phyloP scores from a whole-genome alignment of 345 rosid species.

The Moricandia arvensis region DNA sequence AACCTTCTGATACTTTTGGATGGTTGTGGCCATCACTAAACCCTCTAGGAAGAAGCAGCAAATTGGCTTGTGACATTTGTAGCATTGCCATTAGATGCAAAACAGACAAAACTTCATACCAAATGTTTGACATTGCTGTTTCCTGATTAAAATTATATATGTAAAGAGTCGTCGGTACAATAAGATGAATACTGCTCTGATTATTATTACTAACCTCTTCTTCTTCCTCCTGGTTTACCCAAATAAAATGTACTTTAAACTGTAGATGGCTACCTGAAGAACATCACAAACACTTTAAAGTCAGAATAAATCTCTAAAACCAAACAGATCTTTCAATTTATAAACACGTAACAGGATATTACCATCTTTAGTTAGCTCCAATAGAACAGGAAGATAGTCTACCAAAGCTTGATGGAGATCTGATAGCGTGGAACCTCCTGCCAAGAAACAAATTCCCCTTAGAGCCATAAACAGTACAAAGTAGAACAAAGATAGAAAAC shows the following conservation, averaged over 20 bases:
- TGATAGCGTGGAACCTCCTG: slow-evolving; percentile 88
- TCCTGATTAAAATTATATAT: slow-evolving; percentile 58
- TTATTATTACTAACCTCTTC: slow-evolving; percentile 58
- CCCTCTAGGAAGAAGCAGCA: slow-evolving; percentile 88
- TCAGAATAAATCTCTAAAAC: slow-evolving; percentile 23
- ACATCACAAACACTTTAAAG: slow-evolving; percentile 12
- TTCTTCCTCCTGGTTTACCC: slow-evolving; percentile 97
- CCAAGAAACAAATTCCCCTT: slow-evolving; percentile 32
- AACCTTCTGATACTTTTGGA: slow-evolving; percentile 94
- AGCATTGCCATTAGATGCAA: slow-evolving; percentile 98
- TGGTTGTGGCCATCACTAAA: slow-evolving; percentile 68
- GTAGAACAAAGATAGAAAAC: slow-evolving; percentile 1
- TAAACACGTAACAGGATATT: slow-evolving; percentile 20
- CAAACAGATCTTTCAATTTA: not conserved
- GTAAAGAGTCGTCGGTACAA: not conserved
- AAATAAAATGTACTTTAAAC: slow-evolving; percentile 74
- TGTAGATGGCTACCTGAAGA: slow-evolving; percentile 69
- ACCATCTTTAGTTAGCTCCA: slow-evolving; percentile 92
- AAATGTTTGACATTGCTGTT: slow-evolving; percentile 77
- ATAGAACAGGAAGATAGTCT: slow-evolving; percentile 91
- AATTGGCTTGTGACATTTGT: slow-evolving; percentile 80
- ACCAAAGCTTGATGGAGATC: slow-evolving; percentile 97
- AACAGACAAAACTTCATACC: slow-evolving; percentile 96
- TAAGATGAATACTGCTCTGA: slow-evolving; percentile 4
- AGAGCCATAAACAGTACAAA: slow-evolving; percentile 12